A percentile compares a stretch with the other conserved stretches of the same genome.
Conservation (phyloP, 768 basidiomycete genomes). For the Nidula microcarpa region DNA sequence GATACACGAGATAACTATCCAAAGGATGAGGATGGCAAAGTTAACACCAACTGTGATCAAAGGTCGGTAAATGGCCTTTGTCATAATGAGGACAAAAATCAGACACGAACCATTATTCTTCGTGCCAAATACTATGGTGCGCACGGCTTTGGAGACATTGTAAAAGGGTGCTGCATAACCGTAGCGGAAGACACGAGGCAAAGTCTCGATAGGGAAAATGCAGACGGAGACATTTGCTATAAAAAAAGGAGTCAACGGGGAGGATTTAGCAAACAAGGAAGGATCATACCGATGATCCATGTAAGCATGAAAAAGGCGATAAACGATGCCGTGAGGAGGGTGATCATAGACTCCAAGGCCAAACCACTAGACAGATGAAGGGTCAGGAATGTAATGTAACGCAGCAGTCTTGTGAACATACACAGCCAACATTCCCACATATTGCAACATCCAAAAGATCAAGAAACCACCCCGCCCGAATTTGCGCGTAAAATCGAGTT, state of each 20-base stretch:
- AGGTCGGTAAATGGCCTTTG: neutral
- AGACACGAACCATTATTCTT: slow-evolving; percentile 49
- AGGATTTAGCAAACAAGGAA: neutral
- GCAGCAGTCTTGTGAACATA: slow-evolving; percentile 20
- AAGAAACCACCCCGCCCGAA: slow-evolving; percentile 55
- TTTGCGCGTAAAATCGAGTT: slow-evolving; percentile 50
- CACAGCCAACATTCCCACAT: slow-evolving; percentile 60
- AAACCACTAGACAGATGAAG: slow-evolving; percentile 40
- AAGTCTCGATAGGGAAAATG: slow-evolving; percentile 52
- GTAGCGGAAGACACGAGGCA: slow-evolving; percentile 59
- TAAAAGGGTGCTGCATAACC: slow-evolving; percentile 74
- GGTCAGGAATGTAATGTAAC: neutral
- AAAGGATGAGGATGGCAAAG: slow-evolving; percentile 56
- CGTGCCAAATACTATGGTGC: slow-evolving; percentile 64
- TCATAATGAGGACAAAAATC: neutral
- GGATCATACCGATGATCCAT: slow-evolving; percentile 60
- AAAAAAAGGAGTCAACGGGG: neutral
- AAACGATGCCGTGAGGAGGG: slow-evolving; percentile 52
- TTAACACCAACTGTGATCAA: slow-evolving; percentile 51
- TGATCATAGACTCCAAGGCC: slow-evolving; percentile 59
- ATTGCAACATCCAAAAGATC: slow-evolving; percentile 72
- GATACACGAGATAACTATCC: slow-evolving; percentile 52
- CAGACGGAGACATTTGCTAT: slow-evolving; percentile 62
- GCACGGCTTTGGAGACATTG: slow-evolving; percentile 58
- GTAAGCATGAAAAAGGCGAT: slow-evolving; percentile 63